Conservation (phyloP, 108 stramenopile species). For the Nitzschia inconspicua region DNA sequence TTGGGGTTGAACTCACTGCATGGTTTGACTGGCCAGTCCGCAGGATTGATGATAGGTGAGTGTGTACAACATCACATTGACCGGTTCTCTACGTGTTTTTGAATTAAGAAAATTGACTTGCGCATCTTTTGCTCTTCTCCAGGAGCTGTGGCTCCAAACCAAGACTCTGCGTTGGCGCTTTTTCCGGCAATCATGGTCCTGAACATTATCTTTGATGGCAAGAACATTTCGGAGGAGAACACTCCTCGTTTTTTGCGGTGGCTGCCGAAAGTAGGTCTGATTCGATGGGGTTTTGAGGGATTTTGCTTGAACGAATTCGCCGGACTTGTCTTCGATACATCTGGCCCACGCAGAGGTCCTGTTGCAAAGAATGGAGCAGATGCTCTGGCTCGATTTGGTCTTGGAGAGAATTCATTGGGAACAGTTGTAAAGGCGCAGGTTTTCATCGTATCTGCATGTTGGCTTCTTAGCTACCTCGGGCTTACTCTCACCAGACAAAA, state of each 20-base stretch:
- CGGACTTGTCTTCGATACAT: conserved; percentile 64
- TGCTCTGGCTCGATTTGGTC: conserved; percentile 73
- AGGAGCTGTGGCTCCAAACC: conserved; percentile 56
- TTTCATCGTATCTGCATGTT: conserved; percentile 59
- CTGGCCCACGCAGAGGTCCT: conserved; percentile 75
- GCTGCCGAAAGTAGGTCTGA: conserved; percentile 69
- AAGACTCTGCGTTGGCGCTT: conserved; percentile 76
- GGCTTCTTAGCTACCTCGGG: conserved; percentile 72
- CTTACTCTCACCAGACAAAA: conserved; percentile 66
- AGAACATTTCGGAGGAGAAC: conserved; percentile 81
- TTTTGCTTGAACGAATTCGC: conserved; percentile 86
- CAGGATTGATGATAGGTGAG: conserved; percentile 75
- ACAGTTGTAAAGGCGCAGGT: conserved; percentile 62
- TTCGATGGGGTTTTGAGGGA: conserved; percentile 85
- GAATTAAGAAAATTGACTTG: too few species aligned
- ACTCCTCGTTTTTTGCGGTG: conserved; percentile 68
- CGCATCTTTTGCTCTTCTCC: too few species aligned
- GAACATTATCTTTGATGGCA: conserved; percentile 89
- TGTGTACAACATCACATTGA: too few species aligned
- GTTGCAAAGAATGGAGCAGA: conserved; percentile 75
- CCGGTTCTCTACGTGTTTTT: too few species aligned
- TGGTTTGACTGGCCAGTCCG: conserved; percentile 62
- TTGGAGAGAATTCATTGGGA: conserved; percentile 46
- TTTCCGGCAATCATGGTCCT: conserved; percentile 83
- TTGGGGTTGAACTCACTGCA: conserved; percentile 77